Evolutionary conservation across 495 filamentous ascomycete genomes (phyloP).

Genomic region (Lichenothelia convexa): DNA sequence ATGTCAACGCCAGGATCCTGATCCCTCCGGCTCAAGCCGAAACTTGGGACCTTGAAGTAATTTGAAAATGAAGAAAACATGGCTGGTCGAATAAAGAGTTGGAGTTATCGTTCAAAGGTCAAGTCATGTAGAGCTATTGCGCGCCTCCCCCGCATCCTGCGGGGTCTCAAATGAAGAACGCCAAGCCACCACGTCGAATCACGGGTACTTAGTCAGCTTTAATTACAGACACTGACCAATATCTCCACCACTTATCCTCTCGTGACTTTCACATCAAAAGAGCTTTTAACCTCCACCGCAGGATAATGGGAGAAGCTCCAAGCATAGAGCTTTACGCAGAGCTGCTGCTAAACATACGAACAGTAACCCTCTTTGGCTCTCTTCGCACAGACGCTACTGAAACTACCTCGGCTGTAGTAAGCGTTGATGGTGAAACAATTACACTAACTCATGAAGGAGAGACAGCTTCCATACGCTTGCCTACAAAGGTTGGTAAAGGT

Average conservation of each 20-base stretch:
- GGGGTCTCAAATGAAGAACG: too few relatives aligned
- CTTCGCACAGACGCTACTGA: slow-evolving; percentile 31
- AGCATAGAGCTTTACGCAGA: slow-evolving; percentile 89
- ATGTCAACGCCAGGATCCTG: slow-evolving; percentile 35
- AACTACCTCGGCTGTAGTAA: slow-evolving; percentile 30
- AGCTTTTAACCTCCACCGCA: too few relatives aligned
- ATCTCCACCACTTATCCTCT: too few relatives aligned
- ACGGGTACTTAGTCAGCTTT: too few relatives aligned
- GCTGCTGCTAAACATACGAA: slow-evolving; percentile 68
- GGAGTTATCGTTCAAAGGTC: too few relatives aligned
- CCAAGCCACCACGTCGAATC: too few relatives aligned
- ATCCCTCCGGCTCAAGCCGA: background rate
- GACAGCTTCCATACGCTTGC: slow-evolving; percentile 41
- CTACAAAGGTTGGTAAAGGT: slow-evolving; percentile 32
- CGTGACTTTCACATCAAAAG: too few relatives aligned
- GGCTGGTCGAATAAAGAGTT: too few relatives aligned
- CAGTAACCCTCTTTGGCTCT: slow-evolving; percentile 56
- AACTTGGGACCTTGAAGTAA: background rate
- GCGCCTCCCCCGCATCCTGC: too few relatives aligned
- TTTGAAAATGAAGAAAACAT: background rate
- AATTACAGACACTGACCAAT: too few relatives aligned
- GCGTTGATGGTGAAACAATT: slow-evolving; percentile 31
- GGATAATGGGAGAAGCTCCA: too few relatives aligned
- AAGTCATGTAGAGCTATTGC: too few relatives aligned
- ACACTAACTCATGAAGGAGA: slow-evolving; percentile 35